Base-by-base conservation (phyloP, 2,329 filamentous ascomycete species). In the Beauveria bassiana region DNA sequence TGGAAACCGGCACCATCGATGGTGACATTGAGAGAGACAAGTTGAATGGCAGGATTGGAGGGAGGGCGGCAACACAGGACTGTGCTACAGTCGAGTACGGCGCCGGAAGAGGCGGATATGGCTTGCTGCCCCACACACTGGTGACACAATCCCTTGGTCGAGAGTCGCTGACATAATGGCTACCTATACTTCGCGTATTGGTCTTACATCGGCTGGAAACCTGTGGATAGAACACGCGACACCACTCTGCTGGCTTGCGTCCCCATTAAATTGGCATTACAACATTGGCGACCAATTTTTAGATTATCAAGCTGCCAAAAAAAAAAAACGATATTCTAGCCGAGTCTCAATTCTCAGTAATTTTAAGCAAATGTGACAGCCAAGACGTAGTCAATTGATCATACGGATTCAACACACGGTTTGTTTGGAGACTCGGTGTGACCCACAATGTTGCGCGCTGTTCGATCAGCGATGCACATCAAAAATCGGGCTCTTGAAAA, bases 401-500 rank as follows among this genome's bases (percentile, higher is more conserved):
- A 40, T 45, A 47, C 58, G 47, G 18, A 47, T 46, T 53, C 58
- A 60, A 60, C 50, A 60, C 57, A 28, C 34, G 38, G 45, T 52
- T 24, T 14, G 46, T 59, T 38, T 31, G 56, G 24, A 46, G 22
- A 20, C 12, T 40, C 6, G 16, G 12, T 8, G 16, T 6, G 56
- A 34, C 47, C 47, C 47, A 52, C 56, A 57, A 9, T 49, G 55
- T 40, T 20, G 28, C 47, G 20, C 43, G 22, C 22, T 22, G n/a
- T 53, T 34, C 31, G 50, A 54, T 22, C 14, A 28, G 10, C 47
- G 20, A 38, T 26, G 49, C 50, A 38, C 20, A 42, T 61, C 22
- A 61, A 42, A 49, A 43, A 22, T n/a, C 46, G 46, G 69, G 65
- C 58, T 71, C 70, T 34, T 70, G 69, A 55, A 74, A 72, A 5